Conservation (phyloP, 2,329 filamentous ascomycete genomes). For the Colletotrichum chlorophyti region DNA sequence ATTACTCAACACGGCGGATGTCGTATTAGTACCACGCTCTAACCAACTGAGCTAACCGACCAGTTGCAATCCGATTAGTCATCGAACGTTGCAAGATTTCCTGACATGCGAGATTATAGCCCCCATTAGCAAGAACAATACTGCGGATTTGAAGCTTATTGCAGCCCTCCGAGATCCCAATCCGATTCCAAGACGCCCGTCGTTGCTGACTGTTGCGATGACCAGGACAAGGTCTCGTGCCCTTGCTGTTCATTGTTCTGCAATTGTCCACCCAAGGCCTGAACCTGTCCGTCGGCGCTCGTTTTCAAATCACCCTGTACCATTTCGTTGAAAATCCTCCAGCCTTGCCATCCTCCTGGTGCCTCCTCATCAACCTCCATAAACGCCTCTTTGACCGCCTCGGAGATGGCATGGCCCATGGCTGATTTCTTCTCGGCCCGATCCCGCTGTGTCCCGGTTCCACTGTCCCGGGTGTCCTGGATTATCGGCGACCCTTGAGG, state of each 20-base stretch:
- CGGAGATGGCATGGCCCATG: constrained; percentile 25
- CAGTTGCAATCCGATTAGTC: neutral
- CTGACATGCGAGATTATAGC: no score
- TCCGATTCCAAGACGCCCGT: constrained; percentile 17
- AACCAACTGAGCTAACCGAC: constrained; percentile 27
- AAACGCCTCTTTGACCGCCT: constrained; percentile 36
- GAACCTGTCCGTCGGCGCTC: no score
- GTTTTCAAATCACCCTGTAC: constrained; percentile 27
- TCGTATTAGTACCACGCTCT: constrained; percentile 27
- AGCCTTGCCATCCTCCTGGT: constrained; percentile 35
- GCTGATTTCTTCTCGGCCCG: neutral
- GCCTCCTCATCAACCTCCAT: constrained; percentile 39
- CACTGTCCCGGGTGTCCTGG: neutral
- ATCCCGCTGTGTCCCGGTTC: neutral
- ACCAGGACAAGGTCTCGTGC: neutral
- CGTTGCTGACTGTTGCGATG: no score
- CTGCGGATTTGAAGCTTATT: no score
- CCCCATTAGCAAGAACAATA: no score
- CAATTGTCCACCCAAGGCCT: neutral
- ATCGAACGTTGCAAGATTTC: no score
- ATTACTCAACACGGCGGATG: constrained; percentile 4
- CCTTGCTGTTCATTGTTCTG: no score
- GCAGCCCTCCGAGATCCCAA: constrained; percentile 19
- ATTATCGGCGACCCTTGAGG: neutral
- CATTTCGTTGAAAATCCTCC: constrained; percentile 39